Base-by-base conservation (phyloP, 2,329 filamentous ascomycete genomes). In the Colletotrichum tofieldiae region DNA sequence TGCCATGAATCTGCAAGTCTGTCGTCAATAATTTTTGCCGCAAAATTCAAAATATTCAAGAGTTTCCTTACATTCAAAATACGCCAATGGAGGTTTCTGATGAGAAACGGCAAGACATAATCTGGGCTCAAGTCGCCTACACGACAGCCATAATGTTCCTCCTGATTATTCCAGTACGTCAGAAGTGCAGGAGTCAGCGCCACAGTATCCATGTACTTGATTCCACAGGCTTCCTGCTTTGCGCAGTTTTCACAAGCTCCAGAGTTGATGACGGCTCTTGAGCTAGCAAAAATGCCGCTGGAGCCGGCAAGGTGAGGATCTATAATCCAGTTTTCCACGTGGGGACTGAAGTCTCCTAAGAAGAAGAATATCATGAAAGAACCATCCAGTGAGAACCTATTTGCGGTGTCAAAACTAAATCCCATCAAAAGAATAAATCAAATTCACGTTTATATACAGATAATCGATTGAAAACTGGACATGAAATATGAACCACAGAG, bases 171-270 rank as follows among this genome's bases (percentile, higher is more conserved):
- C 56, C 51, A 64, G 41, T 65, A 69, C 12, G 52, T 58, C 59
- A 65, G 35, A 20, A 69, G 66, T 20, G 59, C 59, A n/a, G 56
- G 65, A 12, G 65, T 68, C 45, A 68, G 43, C 16, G 65, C 35
- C 16, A 68, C 26, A 3, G 47, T 68, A 37, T 68, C 65, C 56
- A 55, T 55, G 47, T 68, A 68, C 59, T 63, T 68, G 47, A 56
- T 16, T 26, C 59, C 65, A 20, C 14, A 6, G 14, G 37, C 65
- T 37, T 65, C 26, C 16, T 68, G 65, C 35, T 54, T 54, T 2
- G 26, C 18, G 29, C 51, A 54, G 26, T 54, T 54, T 8, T 14
- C 29, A 32, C 26, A 54, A 54, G 51, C 51, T 14, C 51, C 16
- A 16, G 8, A 11, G 9, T 18, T 20, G 8, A 54, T 54, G 51